Base-by-base conservation (phyloP, 306 rosid species). In the Calophaca sinica region DNA sequence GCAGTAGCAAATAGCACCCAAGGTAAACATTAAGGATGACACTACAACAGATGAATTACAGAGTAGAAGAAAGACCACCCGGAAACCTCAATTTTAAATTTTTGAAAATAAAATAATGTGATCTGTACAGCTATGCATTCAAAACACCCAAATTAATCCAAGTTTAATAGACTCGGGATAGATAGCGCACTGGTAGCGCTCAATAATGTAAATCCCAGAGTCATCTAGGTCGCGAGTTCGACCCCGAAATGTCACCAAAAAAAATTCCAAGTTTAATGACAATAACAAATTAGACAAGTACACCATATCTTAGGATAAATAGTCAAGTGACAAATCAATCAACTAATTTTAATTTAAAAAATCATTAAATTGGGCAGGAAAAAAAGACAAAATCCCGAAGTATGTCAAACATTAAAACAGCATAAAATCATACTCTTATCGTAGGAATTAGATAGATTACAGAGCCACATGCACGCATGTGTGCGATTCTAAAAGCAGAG, bases 321-420 rank as follows among this genome's bases (percentile, higher is more conserved):
- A 20, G 26, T 20, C 26, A 20, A 20, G 26, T 20, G 26, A 20
- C 26, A 20, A 20, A 20, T 20, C 26, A 20, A 20, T 20, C 26
- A 20, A 20, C 26, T 20, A 20, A 20, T 20, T 20, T 20, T 20
- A 20, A 20, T 20, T 20, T 20, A 20, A 20, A 20, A 20, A 20
- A 20, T 20, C 26, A 20, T 20, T 20, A 20, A 20, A 20, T 20
- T 20, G 26, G 26, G 26, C 26, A 20, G 26, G 26, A 20, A 50
- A 63, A 26, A 50, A 29, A 53, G 8, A 39, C 20, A 63, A 39
- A 12, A 52, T n/a, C 32, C 20, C 9, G 4, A 28, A 38, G 29
- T 49, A 62, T 15, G 5, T 20, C 72, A 75, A 61, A 61, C 71
- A 35, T 10, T 11, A 62, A 74, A 61, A 53, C 78, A 48, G 39